A percentile compares a stretch with the other conserved stretches of the same genome.
These are phyloP conservation scores for Torrubiellomyces zombiae DNA, from an alignment of 2,329 filamentous ascomycete genomes.

Conservation along the genomic window DNA sequence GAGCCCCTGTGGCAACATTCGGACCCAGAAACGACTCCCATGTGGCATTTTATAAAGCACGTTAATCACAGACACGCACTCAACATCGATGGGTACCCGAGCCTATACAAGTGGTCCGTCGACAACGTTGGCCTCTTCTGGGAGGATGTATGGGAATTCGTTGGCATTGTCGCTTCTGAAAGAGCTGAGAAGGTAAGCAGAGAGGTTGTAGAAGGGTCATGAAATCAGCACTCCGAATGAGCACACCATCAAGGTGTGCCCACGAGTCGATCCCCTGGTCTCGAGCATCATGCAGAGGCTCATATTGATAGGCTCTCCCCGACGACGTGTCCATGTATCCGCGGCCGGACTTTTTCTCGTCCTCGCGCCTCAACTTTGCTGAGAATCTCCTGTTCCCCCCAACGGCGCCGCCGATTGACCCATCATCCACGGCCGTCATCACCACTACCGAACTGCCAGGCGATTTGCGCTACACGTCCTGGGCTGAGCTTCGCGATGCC, in stretches of 20 bases:
- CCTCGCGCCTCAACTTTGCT: conserved; percentile 73
- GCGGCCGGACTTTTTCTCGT: conserved; percentile 69
- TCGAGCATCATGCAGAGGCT: neutral
- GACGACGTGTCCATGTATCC: conserved; percentile 61
- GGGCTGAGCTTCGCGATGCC: conserved; percentile 63
- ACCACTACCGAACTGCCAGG: conserved; percentile 59
- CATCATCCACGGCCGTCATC: conserved; percentile 53
- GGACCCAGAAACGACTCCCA: conserved; percentile 47
- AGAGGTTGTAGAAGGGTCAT: too few species aligned
- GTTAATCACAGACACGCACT: conserved; percentile 53
- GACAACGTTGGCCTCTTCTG: conserved; percentile 63
- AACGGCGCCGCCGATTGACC: conserved; percentile 21
- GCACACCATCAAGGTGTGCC: too few species aligned
- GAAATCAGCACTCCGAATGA: too few species aligned
- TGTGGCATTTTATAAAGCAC: conserved; percentile 53
- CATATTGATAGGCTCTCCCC: conserved; percentile 43
- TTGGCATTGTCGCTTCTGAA: conserved; percentile 53
- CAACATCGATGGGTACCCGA: conserved; percentile 47
- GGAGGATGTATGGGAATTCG: conserved; percentile 72
- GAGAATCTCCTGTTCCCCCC: conserved; percentile 82
- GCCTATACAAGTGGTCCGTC: conserved; percentile 76
- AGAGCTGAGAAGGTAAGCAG: conserved; percentile 43
- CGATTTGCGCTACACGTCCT: conserved; percentile 42
- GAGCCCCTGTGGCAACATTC: conserved; percentile 56
- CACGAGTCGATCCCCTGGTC: conserved; percentile 5